These are phyloP conservation scores for Monosporascus sp. DNA, from an alignment of 2,329 filamentous ascomycete genomes.

Conservation along the genomic window DNA sequence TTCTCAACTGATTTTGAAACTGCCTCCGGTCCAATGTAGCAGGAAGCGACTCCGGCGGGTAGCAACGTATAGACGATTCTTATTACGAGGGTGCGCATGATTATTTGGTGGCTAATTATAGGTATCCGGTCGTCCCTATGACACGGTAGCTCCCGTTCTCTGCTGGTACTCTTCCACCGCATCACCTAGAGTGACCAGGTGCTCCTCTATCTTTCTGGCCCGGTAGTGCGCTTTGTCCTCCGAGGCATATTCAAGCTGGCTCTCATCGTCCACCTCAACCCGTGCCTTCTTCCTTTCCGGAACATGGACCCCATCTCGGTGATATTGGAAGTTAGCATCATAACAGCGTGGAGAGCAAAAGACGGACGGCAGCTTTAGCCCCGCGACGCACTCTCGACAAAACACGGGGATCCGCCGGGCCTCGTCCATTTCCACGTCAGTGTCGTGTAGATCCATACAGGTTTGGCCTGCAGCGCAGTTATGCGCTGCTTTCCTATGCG, in stretches of 20 bases:
- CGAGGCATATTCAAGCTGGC: slow-evolving; percentile 17
- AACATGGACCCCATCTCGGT: slow-evolving; percentile 31
- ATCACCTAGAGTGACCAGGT: slow-evolving; percentile 19
- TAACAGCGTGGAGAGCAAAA: slow-evolving; percentile 41
- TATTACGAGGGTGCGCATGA: no score
- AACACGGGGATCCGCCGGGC: slow-evolving; percentile 26
- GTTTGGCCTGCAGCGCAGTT: slow-evolving; percentile 34
- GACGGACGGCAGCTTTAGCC: slow-evolving; percentile 28
- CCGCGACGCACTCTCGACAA: slow-evolving; percentile 36
- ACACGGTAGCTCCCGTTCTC: slow-evolving; percentile 8
- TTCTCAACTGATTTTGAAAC: no score
- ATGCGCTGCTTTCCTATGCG: slow-evolving; percentile 34
- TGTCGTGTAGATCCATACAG: slow-evolving; percentile 34
- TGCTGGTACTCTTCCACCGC: slow-evolving; percentile 18
- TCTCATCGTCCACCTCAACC: slow-evolving; percentile 21
- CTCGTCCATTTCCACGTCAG: slow-evolving; percentile 34
- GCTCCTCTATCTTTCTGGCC: slow-evolving; percentile 22
- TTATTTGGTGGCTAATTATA: background rate
- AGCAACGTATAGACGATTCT: no score
- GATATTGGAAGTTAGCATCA: slow-evolving; percentile 32
- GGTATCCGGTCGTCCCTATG: slow-evolving; percentile 1
- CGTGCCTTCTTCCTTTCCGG: slow-evolving; percentile 19
- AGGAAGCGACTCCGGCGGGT: no score
- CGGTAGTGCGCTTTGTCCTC: slow-evolving; percentile 19
- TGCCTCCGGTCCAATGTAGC: no score